A percentile compares a stretch with the other conserved stretches of the same genome.
phyloP scores from a whole-genome alignment of 1,139 yeast species.

The Diutina mesorugosa region DNA sequence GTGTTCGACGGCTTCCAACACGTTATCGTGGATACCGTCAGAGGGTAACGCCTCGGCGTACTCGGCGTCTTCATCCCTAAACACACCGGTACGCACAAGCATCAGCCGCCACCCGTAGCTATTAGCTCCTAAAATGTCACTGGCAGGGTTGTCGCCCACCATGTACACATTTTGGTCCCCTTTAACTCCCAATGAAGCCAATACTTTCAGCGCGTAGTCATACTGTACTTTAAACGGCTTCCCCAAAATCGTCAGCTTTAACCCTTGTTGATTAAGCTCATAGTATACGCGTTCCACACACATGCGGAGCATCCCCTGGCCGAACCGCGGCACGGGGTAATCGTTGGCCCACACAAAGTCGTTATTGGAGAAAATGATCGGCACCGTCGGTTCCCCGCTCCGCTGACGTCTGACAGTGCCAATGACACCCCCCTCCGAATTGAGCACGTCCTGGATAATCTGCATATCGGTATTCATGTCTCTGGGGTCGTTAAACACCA shows the following conservation, averaged over 20 bases:
- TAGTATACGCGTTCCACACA: conserved; percentile 51
- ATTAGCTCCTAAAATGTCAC: conserved; percentile 86
- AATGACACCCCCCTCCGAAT: conserved; percentile 47
- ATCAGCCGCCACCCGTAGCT: conserved; percentile 80
- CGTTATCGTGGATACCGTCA: conserved; percentile 37
- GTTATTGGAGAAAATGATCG: conserved; percentile 75
- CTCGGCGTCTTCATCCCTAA: conserved; percentile 50
- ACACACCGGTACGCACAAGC: conserved; percentile 81
- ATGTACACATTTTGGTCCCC: conserved; percentile 41
- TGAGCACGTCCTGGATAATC: conserved; percentile 58
- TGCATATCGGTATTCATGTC: conserved; percentile 85
- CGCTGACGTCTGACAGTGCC: conserved; percentile 42
- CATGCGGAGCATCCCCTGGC: conserved; percentile 81
- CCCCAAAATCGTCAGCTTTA: conserved; percentile 59
- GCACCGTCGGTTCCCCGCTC: conserved; percentile 42
- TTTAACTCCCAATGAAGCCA: conserved; percentile 12
- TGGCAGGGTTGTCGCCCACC: conserved; percentile 95
- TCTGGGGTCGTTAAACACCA: conserved; percentile 85
- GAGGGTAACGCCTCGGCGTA: conserved; percentile 26
- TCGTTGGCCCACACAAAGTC: conserved; percentile 90
- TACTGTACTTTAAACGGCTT: conserved; percentile 77
- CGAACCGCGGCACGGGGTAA: conserved; percentile 68
- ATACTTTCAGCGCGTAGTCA: conserved; percentile 51
- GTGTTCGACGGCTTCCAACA: conserved; percentile 27
- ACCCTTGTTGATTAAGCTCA: conserved; percentile 33